A percentile compares a stretch with the other conserved stretches of the same genome.
Conservation (phyloP, 75 land plant species). For the Sequoia sempervirens region DNA sequence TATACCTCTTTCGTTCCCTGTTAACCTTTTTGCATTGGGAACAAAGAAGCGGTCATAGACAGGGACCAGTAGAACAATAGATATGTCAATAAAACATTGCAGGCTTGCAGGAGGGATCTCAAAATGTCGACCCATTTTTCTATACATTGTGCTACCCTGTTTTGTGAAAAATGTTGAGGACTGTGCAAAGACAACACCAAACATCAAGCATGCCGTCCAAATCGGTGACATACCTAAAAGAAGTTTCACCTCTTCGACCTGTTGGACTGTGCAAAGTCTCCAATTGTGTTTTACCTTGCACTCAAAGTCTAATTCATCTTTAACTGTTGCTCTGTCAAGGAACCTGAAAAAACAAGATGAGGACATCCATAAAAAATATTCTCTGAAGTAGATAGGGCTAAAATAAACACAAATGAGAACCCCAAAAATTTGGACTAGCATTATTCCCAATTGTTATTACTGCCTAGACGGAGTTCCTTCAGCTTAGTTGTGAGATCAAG, state of each 20-base stretch:
- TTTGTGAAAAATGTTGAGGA: conserved; percentile 80
- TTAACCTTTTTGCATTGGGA: conserved; percentile 39
- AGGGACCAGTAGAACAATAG: conserved; percentile 73
- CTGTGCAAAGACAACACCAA: conserved; percentile 80
- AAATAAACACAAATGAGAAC: neutral
- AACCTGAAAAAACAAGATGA: conserved; percentile 18
- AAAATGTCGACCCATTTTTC: conserved; percentile 51
- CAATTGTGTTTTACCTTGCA: conserved; percentile 3
- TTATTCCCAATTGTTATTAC: neutral
- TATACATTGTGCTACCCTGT: conserved; percentile 75
- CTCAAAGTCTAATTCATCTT: neutral
- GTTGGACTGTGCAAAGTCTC: conserved; percentile 20
- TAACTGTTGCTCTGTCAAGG: conserved; percentile 37
- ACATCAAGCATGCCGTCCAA: conserved; percentile 69
- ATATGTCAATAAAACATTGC: conserved; percentile 58
- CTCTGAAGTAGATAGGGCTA: neutral
- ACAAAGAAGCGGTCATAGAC: conserved; percentile 69
- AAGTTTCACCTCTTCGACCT: conserved; percentile 37
- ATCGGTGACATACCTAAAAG: conserved; percentile 61
- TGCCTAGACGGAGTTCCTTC: neutral
- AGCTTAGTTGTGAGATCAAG: neutral
- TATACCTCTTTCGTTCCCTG: conserved; percentile 55
- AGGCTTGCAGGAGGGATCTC: conserved; percentile 82
- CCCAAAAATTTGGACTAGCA: neutral
- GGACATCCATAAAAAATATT: neutral